These are phyloP conservation scores for Nakataea oryzae DNA, from an alignment of 2,329 filamentous ascomycete genomes.

Conservation along the genomic window DNA sequence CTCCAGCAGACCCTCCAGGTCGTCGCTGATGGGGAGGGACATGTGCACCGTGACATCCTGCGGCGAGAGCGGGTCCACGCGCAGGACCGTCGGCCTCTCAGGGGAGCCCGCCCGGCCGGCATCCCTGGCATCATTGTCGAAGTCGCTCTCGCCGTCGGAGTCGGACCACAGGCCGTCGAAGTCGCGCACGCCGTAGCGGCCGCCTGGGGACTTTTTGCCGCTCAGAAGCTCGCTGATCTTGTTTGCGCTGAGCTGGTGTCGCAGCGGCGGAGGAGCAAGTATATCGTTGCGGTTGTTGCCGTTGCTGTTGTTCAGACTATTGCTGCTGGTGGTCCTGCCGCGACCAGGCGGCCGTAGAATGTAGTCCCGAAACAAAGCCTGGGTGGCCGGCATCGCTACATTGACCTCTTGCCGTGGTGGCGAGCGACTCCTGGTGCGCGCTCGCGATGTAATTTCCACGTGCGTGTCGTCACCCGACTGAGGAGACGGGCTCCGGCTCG, in stretches of 20 bases:
- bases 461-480: not conserved
- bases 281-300: no score
- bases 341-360: not conserved
- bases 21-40: slow-evolving; percentile 12
- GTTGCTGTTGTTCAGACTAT: not conserved
- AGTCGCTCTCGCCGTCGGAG: not conserved
- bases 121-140: not conserved
- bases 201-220: not conserved
- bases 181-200: not conserved
- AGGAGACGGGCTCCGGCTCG: not conserved
- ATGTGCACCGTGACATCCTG: slow-evolving; percentile 14
- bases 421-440: not conserved
- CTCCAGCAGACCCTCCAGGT: slow-evolving; percentile 15
- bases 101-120: no score
- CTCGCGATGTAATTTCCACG: not conserved
- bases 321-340: not conserved
- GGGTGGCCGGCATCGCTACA: no score
- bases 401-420: not conserved
- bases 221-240: not conserved
- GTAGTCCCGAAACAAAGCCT: no score
- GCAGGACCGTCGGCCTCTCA: slow-evolving; percentile 24
- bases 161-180: not conserved
- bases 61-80: not conserved
- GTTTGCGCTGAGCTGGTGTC: not conserved
- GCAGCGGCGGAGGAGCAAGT: not conserved